phyloP scores from a whole-genome alignment of 176 grass and related monocot genomes.

The Metroxylon sagu region DNA sequence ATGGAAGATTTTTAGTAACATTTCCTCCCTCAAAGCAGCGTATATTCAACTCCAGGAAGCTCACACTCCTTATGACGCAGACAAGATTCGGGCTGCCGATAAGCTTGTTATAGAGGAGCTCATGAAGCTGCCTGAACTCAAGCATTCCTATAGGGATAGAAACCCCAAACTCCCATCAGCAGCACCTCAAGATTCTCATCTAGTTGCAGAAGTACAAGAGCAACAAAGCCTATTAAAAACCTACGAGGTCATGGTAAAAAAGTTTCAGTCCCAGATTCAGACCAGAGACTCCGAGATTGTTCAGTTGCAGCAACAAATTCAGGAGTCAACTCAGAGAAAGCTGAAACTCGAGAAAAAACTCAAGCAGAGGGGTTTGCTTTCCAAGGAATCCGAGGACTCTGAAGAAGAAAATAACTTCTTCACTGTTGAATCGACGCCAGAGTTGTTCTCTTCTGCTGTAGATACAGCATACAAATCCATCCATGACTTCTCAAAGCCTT shows the following conservation, averaged over 20 bases:
- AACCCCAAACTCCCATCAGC: slow-evolving; percentile 71
- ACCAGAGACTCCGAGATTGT: slow-evolving; percentile 70
- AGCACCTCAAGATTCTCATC: slow-evolving; percentile 71
- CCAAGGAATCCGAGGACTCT: slow-evolving; percentile 64
- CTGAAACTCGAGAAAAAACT: slow-evolving; percentile 93
- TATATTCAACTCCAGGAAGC: slow-evolving; percentile 95
- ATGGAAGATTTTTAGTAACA: slow-evolving; percentile 69
- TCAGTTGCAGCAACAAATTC: slow-evolving; percentile 65
- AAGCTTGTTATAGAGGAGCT: slow-evolving; percentile 94
- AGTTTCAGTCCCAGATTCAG: slow-evolving; percentile 94
- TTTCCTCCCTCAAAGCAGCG: slow-evolving; percentile 85
- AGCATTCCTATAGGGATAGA: slow-evolving; percentile 86
- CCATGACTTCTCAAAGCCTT: slow-evolving; percentile 87
- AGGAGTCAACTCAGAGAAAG: slow-evolving; percentile 71
- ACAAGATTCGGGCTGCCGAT: slow-evolving; percentile 78
- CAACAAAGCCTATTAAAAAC: slow-evolving; percentile 93
- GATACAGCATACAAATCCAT: slow-evolving; percentile 77
- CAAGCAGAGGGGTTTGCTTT: slow-evolving; percentile 76
- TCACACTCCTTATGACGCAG: slow-evolving; percentile 90
- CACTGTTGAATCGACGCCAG: slow-evolving; percentile 80
- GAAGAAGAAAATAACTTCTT: slow-evolving; percentile 89
- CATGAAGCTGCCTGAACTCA: slow-evolving; percentile 85
- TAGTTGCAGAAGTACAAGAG: slow-evolving; percentile 87
- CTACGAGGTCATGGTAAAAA: slow-evolving; percentile 95
- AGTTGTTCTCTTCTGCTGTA: slow-evolving; percentile 70